phyloP scores from a whole-genome alignment of 257 asterid species.

The Rubia yunnanensis region DNA sequence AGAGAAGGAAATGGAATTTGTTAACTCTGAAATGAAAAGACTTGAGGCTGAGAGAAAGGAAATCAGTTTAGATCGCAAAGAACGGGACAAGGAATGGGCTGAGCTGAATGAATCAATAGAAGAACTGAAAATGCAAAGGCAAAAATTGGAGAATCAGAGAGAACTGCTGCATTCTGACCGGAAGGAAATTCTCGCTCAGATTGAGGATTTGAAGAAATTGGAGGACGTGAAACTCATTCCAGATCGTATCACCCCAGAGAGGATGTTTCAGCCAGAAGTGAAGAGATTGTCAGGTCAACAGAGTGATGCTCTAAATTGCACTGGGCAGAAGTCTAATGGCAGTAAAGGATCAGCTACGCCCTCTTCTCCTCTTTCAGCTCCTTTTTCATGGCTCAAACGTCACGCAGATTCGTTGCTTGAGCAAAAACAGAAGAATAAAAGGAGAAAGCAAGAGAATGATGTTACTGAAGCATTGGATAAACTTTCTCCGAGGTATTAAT shows the following conservation, averaged over 20 bases:
- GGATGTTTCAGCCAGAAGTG: constrained; percentile 34
- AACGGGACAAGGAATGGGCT: constrained; percentile 78
- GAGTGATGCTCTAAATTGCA: constrained; percentile 32
- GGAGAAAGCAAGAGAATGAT: constrained; percentile 47
- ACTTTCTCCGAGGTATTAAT: constrained; percentile 34
- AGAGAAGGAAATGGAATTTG: constrained; percentile 68
- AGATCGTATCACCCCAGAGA: constrained; percentile 49
- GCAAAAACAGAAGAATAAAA: constrained; percentile 53
- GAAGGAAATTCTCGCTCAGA: constrained; percentile 66
- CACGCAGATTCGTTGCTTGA: constrained; percentile 88
- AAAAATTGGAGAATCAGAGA: constrained; percentile 88
- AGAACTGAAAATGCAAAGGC: constrained; percentile 76
- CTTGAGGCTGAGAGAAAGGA: constrained; percentile 67
- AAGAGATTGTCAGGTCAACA: constrained; percentile 27
- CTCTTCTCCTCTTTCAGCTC: constrained; percentile 62
- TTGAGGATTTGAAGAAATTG: constrained; percentile 59
- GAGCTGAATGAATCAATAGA: constrained; percentile 66
- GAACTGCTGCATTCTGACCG: constrained; percentile 77
- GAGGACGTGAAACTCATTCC: constrained; percentile 61
- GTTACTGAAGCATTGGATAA: constrained; percentile 23
- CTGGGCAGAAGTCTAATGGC: constrained; percentile 23
- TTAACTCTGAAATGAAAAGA: constrained; percentile 57
- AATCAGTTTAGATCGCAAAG: constrained; percentile 68
- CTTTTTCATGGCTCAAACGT: constrained; percentile 82
- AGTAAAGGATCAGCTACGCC: constrained; percentile 30